phyloP scores from a whole-genome alignment of 2,329 filamentous ascomycete species.

The Talaromyces sp. region DNA sequence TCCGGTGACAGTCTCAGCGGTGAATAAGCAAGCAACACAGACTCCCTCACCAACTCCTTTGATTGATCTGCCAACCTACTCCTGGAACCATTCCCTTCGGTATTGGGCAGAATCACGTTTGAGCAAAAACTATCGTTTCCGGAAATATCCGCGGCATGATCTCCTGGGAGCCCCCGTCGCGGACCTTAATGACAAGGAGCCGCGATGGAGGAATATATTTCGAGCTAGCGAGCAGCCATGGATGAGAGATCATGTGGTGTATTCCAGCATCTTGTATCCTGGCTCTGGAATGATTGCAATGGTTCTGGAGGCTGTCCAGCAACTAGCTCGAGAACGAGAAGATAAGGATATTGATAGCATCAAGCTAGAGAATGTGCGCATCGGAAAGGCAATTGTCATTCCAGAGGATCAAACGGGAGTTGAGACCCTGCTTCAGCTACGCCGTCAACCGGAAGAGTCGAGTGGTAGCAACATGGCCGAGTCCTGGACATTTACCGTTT shows the following conservation, averaged over 20 bases:
- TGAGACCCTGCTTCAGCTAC: constrained; percentile 1
- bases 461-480: background rate
- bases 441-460: background rate
- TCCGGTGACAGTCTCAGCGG: constrained; percentile 24
- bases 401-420: constrained; percentile 26
- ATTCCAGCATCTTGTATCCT: constrained; percentile 26
- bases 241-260: constrained; percentile 31
- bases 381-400: constrained; percentile 30
- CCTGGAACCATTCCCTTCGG: background rate
- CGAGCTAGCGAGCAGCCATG: constrained; percentile 34
- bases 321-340: constrained; percentile 21
- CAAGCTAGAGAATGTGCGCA: constrained; percentile 26
- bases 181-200: constrained; percentile 29
- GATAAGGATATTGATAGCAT: constrained; percentile 21
- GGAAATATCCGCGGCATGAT: background rate
- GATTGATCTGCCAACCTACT: constrained; percentile 21
- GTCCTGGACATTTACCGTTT: background rate
- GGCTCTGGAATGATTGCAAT: constrained; percentile 31
- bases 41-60: constrained; percentile 17
- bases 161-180: constrained; percentile 32
- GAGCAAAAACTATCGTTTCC: background rate
- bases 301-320: constrained; percentile 31
- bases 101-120: background rate
- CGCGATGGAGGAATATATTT: constrained; percentile 33
- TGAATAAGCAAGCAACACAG: constrained; percentile 24